Evolutionary conservation across 768 basidiomycete species (phyloP).

Genomic region (Crepidotus variabilis): DNA sequence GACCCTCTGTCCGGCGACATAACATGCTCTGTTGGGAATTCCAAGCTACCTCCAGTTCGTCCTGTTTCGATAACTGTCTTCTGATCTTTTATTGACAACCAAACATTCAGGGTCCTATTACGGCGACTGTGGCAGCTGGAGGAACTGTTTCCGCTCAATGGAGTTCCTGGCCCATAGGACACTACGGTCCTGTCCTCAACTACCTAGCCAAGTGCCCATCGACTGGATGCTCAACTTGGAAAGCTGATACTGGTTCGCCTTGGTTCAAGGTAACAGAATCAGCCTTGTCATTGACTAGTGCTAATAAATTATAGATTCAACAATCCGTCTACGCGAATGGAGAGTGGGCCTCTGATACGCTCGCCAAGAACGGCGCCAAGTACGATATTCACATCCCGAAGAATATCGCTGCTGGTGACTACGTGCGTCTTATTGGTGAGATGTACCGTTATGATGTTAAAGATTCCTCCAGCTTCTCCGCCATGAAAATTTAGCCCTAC

Average conservation of each 20-base stretch:
- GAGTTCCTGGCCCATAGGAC: constrained; percentile 37
- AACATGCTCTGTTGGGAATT: constrained; percentile 35
- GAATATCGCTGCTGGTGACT: constrained; percentile 33
- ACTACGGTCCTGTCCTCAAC: constrained; percentile 35
- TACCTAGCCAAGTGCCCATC: constrained; percentile 36
- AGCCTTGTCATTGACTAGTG: not conserved
- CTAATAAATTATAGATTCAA: constrained; percentile 29
- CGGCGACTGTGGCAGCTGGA: constrained; percentile 32
- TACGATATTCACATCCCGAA: constrained; percentile 32
- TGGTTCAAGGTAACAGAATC: constrained; percentile 32
- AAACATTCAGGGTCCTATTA: constrained; percentile 27
- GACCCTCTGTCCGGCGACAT: constrained; percentile 28
- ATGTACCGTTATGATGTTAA: not conserved
- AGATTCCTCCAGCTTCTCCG: constrained; percentile 37
- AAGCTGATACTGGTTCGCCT: constrained; percentile 32
- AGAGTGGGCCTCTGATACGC: constrained; percentile 33
- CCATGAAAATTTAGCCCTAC: constrained; percentile 36
- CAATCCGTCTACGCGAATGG: constrained; percentile 31
- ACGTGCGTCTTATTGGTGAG: constrained; percentile 19
- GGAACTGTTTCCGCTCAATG: constrained; percentile 29
- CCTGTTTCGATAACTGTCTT: not conserved
- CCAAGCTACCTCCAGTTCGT: constrained; percentile 29
- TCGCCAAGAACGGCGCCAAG: constrained; percentile 29
- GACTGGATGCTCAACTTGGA: constrained; percentile 29
- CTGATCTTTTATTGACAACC: too few relatives aligned